These are phyloP conservation scores for Xylariaceae sp. DNA, from an alignment of 2,329 filamentous ascomycete species.

Conservation along the genomic window DNA sequence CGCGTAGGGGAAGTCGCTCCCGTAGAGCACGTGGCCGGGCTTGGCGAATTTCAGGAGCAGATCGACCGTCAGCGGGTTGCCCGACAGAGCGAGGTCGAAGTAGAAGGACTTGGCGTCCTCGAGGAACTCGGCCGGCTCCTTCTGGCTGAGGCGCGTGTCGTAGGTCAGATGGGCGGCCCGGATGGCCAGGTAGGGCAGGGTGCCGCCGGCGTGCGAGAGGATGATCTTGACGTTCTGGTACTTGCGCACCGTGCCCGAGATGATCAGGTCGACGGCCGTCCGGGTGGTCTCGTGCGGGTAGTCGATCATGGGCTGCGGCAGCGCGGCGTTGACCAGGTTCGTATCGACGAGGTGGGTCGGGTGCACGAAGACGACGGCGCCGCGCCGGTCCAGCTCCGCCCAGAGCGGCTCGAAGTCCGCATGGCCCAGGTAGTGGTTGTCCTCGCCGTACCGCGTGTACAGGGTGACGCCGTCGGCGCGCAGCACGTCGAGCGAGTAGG, in stretches of 20 bases:
- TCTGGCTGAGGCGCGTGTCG: background rate
- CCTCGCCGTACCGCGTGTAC: constrained; percentile 39
- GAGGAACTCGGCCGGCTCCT: constrained; percentile 17
- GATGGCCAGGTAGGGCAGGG: constrained; percentile 36
- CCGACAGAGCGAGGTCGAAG: constrained; percentile 27
- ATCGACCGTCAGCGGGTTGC: constrained; percentile 12
- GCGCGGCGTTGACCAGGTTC: constrained; percentile 25
- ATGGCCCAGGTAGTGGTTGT: constrained; percentile 41
- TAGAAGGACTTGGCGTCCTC: constrained; percentile 30
- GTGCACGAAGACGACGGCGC: constrained; percentile 32
- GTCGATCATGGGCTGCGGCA: constrained; percentile 38
- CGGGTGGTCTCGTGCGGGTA: constrained; percentile 43
- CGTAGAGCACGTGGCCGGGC: constrained; percentile 26
- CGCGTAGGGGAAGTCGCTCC: constrained; percentile 30
- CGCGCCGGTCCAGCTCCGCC: constrained; percentile 36
- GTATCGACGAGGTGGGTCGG: constrained; percentile 38
- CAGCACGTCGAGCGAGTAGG: constrained; percentile 35
- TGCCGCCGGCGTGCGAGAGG: constrained; percentile 43
- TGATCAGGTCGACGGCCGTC: constrained; percentile 32
- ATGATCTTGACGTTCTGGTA: constrained; percentile 40
- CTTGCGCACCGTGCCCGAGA: constrained; percentile 27
- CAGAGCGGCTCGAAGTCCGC: constrained; percentile 36
- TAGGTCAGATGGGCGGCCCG: constrained; percentile 25
- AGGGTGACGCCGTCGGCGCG: constrained; percentile 42
- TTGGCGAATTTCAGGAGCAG: constrained; percentile 23